A percentile compares a stretch with the other conserved stretches of the same genome.
Conservation (phyloP, 805 yeast genomes). For the Wickerhamiella allomyrinae region DNA sequence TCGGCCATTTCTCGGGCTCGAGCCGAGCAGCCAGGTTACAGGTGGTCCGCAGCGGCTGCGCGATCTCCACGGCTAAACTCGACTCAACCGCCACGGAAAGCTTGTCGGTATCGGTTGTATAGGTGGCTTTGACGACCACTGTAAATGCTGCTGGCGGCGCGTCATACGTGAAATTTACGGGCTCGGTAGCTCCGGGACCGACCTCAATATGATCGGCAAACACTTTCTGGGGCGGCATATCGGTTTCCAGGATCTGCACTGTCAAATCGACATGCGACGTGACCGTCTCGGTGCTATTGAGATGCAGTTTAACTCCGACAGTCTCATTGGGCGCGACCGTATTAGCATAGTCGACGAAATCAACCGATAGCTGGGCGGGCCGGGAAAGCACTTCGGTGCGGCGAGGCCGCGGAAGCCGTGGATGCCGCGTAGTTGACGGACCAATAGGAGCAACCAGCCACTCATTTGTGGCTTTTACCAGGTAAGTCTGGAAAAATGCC, state of each 20-base stretch:
- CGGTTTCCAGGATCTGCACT: constrained; percentile 1
- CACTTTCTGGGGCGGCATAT: background rate
- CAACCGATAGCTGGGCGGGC: constrained; percentile 18
- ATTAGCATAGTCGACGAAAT: constrained; percentile 10
- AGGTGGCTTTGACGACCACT: constrained; percentile 7
- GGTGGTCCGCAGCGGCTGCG: constrained; percentile 25
- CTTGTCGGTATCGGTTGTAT: constrained; percentile 17
- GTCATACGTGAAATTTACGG: background rate
- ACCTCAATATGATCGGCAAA: background rate
- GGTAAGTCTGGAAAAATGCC: constrained; percentile 8
- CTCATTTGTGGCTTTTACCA: constrained; percentile 3
- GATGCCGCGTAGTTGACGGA: constrained; percentile 7
- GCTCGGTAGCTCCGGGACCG: background rate
- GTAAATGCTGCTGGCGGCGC: constrained; percentile 10
- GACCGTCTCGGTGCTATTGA: constrained; percentile 20
- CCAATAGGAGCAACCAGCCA: constrained; percentile 5
- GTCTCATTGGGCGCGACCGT: constrained; percentile 20
- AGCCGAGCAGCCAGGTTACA: constrained; percentile 25
- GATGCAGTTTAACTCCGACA: constrained; percentile 8
- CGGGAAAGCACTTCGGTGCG: constrained; percentile 13
- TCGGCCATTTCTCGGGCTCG: constrained; percentile 26
- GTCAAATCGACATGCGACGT: constrained; percentile 11
- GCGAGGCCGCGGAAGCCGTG: constrained; percentile 5
- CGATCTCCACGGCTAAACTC: constrained; percentile 20
- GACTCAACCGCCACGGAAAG: constrained; percentile 18